Conservation (phyloP, 495 filamentous ascomycete genomes). For the Penicillium egyptiacum region DNA sequence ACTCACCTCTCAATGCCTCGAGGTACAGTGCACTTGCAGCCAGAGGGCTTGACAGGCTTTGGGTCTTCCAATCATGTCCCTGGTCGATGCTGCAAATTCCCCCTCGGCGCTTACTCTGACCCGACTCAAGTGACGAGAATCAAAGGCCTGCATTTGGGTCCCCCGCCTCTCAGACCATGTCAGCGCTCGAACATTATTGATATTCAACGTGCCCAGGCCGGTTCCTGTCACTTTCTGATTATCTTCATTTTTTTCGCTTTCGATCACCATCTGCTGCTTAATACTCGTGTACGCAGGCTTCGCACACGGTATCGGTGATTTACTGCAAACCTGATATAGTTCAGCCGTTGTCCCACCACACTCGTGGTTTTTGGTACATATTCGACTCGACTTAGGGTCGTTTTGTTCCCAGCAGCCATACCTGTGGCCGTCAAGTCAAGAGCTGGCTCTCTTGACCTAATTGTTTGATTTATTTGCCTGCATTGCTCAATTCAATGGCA, state of each 20-base stretch:
- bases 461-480: slow-evolving; percentile 11
- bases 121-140: slow-evolving; percentile 26
- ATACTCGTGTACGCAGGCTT: slow-evolving; percentile 39
- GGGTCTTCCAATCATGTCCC: slow-evolving; percentile 32
- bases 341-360: slow-evolving; percentile 26
- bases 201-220: slow-evolving; percentile 35
- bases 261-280: slow-evolving; percentile 14
- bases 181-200: slow-evolving; percentile 29
- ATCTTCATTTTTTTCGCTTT: slow-evolving; percentile 15
- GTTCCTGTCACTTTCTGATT: slow-evolving; percentile 20
- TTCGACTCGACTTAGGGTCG: slow-evolving; percentile 14
- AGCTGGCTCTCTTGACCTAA: slow-evolving; percentile 41
- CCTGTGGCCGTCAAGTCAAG: slow-evolving; percentile 19
- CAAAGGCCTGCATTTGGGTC: slow-evolving; percentile 24
- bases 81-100: slow-evolving; percentile 21
- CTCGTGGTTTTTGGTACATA: slow-evolving; percentile 14
- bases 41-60: slow-evolving; percentile 15
- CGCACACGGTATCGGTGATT: slow-evolving; percentile 33
- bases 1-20: slow-evolving; percentile 12
- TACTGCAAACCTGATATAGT: slow-evolving; percentile 18
- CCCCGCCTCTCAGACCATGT: slow-evolving; percentile 16
- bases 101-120: slow-evolving; percentile 37
- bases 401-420: slow-evolving; percentile 5
- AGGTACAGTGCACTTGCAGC: slow-evolving; percentile 24
- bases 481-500: slow-evolving; percentile 27